Percentiles rank a stretch among this genome's conserved stretches.
Conservation (phyloP, 108 stramenopile genomes). For the Pelagomonas calceolata region DNA sequence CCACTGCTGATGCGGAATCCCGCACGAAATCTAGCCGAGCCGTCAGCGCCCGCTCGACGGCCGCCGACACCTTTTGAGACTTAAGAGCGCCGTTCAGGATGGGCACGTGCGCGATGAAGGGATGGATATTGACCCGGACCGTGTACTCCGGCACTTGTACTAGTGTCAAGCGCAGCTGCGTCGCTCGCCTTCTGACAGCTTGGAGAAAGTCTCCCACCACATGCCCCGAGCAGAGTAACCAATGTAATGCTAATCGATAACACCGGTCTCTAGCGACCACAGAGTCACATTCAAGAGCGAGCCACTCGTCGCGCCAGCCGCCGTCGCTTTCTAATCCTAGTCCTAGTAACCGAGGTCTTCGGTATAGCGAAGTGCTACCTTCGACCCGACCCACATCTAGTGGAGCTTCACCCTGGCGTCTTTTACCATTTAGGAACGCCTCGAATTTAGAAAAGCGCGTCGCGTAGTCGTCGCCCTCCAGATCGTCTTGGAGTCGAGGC, state of each 20-base stretch:
- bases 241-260: conserved; percentile 14
- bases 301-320: conserved; percentile 9
- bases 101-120: background rate
- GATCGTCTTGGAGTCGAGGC: background rate
- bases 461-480: background rate
- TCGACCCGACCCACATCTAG: background rate
- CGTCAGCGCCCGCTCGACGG: background rate
- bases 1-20: background rate
- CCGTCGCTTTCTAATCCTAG: background rate
- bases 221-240: conserved; percentile 6
- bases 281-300: conserved; percentile 10
- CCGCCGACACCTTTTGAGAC: too few relatives aligned
- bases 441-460: background rate
- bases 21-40: background rate
- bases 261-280: background rate
- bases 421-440: background rate
- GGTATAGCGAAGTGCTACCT: background rate
- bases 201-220: conserved; percentile 12
- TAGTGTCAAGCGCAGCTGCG: background rate
- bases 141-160: conserved; percentile 16
- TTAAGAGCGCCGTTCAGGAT: too few relatives aligned
- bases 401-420: background rate
- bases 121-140: background rate
- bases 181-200: conserved; percentile 6
- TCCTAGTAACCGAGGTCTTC: background rate